Conservation (phyloP, 2,329 filamentous ascomycete species). For the Torrubiellomyces zombiae region DNA sequence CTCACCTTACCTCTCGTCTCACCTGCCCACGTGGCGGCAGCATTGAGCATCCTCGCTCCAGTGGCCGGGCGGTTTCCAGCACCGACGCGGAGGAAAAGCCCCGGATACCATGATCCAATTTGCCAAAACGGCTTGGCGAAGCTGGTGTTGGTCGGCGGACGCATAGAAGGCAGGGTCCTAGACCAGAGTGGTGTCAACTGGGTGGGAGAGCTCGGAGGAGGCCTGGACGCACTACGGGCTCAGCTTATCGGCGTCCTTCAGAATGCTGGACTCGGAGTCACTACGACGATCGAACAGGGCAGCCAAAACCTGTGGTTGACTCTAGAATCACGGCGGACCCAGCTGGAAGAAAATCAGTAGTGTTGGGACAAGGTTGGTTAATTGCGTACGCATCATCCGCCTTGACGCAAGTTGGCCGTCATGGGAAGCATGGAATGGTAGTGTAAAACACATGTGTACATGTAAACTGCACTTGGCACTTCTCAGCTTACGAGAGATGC, state of each 20-base stretch:
- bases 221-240: conserved; percentile 61
- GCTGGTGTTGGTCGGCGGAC: conserved; percentile 68
- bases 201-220: conserved; percentile 62
- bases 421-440: too few species aligned
- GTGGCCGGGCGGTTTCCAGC: conserved; percentile 57
- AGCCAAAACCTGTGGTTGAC: conserved; percentile 75
- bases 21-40: conserved; percentile 68
- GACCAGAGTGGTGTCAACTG: conserved; percentile 52
- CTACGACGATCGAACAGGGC: conserved; percentile 62
- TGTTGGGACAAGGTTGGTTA: too few species aligned
- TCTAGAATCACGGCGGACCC: conserved; percentile 63
- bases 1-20: conserved; percentile 71
- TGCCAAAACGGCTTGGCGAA: conserved; percentile 78
- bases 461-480: too few species aligned
- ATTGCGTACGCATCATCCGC: too few species aligned
- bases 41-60: conserved; percentile 62
- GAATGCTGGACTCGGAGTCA: conserved; percentile 60
- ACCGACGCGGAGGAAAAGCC: conserved; percentile 58
- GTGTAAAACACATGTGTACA: too few species aligned
- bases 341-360: conserved; percentile 55
- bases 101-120: conserved; percentile 62
- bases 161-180: conserved; percentile 73
- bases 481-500: too few species aligned
- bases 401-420: too few species aligned
- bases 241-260: conserved; percentile 73